Percentiles rank a stretch among this genome's conserved stretches.
phyloP scores from a whole-genome alignment of 768 basidiomycete genomes.

The Hysterangium stoloniferum region DNA sequence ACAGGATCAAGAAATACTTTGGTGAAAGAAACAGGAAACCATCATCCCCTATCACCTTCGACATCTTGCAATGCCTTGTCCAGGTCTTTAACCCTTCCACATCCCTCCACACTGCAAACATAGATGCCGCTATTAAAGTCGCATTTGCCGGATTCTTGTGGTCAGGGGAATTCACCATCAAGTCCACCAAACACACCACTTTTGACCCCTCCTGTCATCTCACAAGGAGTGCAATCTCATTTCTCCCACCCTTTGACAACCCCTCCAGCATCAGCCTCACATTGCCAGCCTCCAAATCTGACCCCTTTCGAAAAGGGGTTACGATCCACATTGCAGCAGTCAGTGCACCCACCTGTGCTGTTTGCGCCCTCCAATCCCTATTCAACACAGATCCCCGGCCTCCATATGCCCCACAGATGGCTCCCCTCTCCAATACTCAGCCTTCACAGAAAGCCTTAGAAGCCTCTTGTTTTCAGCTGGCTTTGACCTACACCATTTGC shows the following conservation, averaged over 20 bases:
- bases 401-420: slow-evolving; percentile 4
- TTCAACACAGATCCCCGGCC: slow-evolving; percentile 1
- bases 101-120: not conserved
- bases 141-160: slow-evolving; percentile 19
- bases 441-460: slow-evolving; percentile 6
- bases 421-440: slow-evolving; percentile 9
- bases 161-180: slow-evolving; percentile 21
- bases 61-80: slow-evolving; percentile 16
- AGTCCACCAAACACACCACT: not conserved
- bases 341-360: slow-evolving; percentile 11
- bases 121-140: slow-evolving; percentile 17
- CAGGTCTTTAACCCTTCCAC: not conserved
- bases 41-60: slow-evolving; percentile 22
- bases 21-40: slow-evolving; percentile 22
- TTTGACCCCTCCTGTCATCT: slow-evolving; percentile 18
- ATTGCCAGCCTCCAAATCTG: slow-evolving; percentile 30
- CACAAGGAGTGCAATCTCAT: slow-evolving; percentile 19
- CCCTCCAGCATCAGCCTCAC: slow-evolving; percentile 17
- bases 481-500: slow-evolving; percentile 10
- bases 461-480: slow-evolving; percentile 7
- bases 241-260: slow-evolving; percentile 20
- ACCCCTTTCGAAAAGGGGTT: slow-evolving; percentile 27
- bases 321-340: slow-evolving; percentile 19
- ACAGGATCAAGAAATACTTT: slow-evolving; percentile 26
- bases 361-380: slow-evolving; percentile 12